Base-by-base conservation (phyloP, 2,329 filamentous ascomycete species). In the Fusarium aywerte region DNA sequence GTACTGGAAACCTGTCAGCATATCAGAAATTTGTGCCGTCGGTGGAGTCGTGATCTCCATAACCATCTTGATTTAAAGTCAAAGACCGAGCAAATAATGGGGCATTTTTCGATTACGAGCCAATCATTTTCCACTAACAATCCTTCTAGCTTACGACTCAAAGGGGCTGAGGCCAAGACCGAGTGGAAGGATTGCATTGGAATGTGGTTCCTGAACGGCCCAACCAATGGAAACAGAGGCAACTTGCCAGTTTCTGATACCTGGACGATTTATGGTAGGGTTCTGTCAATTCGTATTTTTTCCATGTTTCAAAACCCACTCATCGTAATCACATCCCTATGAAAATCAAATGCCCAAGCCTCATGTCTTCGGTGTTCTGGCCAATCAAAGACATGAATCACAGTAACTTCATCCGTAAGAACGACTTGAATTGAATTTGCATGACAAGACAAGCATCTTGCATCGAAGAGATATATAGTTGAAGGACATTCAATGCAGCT, bases 61-160 rank as follows among this genome's bases (percentile, higher is more conserved):
- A 23, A 18, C 4, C 0, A 20, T 40, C 1, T 15, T 61, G 61
- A 45, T 44, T 23, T 8, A 16, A 21, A 61, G 6, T 23, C 25
- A 62, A 62, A 62, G 58, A 62, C 57, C 48, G 57, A 62, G 40
- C 3, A 32, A 32, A 21, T 6, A 47, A 3, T 38, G 58, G 57
- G 35, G 2, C 35, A 4, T 1, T 1, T 1, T 0, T 1, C n/a
- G 3, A 6, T 0, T 2, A 1, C 1, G 2, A 2, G 1, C 35
- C 40, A 59, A 39, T 59, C 6, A 7, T 5, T 16, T 3, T 3
- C 3, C 4, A 5, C 11, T 5, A 6, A 4, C 7, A 3, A 7
- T 29, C 20, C 12, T 4, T 16, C 40, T 35, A 20, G 31, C 48
- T 61, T 38, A 61, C 58, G 38, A 25, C n/a, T 43, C 5, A 15